Conservation (phyloP, 495 filamentous ascomycete genomes). For the Neurospora tetraspora region DNA sequence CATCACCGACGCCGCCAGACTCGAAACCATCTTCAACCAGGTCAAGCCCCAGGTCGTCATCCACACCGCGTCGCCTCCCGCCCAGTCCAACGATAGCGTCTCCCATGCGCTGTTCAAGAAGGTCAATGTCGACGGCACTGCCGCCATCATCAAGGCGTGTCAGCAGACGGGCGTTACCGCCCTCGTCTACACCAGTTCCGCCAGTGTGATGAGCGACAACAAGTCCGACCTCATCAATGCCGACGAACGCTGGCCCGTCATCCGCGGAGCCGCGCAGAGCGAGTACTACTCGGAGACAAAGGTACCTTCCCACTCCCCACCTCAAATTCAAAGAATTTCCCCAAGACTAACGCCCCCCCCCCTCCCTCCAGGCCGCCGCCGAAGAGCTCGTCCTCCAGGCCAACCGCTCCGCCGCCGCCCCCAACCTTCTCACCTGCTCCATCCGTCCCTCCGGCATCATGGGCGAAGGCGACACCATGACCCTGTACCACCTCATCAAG, state of each 20-base stretch:
- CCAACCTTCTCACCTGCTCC: conserved; percentile 60
- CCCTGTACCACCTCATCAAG: conserved; percentile 51
- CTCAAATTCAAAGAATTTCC: not conserved
- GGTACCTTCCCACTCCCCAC: conserved; percentile 29
- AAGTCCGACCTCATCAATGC: conserved; percentile 75
- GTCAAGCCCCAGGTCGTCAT: conserved; percentile 82
- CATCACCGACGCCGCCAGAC: conserved; percentile 61
- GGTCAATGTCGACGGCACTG: conserved; percentile 91
- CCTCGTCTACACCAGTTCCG: conserved; percentile 90
- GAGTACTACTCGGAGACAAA: conserved; percentile 93
- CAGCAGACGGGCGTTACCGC: conserved; percentile 71
- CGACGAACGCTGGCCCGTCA: conserved; percentile 76
- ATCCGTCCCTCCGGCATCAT: conserved; percentile 86
- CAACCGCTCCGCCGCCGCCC: conserved; percentile 56
- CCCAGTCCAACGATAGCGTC: conserved; percentile 34
- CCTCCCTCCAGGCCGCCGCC: conserved; percentile 60
- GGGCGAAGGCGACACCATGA: conserved; percentile 74
- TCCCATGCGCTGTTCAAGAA: conserved; percentile 57
- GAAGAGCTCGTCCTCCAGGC: conserved; percentile 76
- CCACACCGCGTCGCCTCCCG: conserved; percentile 78
- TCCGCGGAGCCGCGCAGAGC: conserved; percentile 57
- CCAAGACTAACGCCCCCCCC: conserved; percentile 3
- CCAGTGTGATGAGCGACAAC: conserved; percentile 78
- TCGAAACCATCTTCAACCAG: conserved; percentile 56
- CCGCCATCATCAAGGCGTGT: conserved; percentile 64